Evolutionary conservation across 1,139 yeast genomes (phyloP), one percentile per base, ranked within the genome.

Genomic region (Yamadazyma friedrichii): DNA sequence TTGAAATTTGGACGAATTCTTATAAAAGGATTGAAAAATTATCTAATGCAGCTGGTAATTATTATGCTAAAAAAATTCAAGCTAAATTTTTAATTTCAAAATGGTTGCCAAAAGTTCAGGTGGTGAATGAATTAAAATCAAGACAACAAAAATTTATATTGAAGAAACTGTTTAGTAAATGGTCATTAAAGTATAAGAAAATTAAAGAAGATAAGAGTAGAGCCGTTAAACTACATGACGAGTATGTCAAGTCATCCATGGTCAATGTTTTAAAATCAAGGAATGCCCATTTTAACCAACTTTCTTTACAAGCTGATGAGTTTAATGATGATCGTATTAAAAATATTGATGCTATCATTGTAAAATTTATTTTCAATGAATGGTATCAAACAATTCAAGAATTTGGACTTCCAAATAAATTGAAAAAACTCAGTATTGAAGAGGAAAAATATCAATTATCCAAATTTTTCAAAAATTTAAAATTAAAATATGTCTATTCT

Each of bases 321-420:
- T 41, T 38, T 12, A 31, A 41, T 25, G 17, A 8, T 9, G 6
- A 11, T 4, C 15, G 26, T 2, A 31, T 10, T 5, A 6, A 24
- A 1, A 33, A 16, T 11, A 31, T 15, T 9, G 27, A 37, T 17
- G 5, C 15, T 3, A 16, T 37, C 1, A 20, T 39, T 1, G 3
- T 24, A 6, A 28, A 27, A 8, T 39, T 16, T 8, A 27, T 38
- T 2, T 47, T 48, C 16, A 15, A 43, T n/a, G 40, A 43, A 11
- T 53, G 54, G 55, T 26, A 27, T 9, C 30, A 39, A 3, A 42
- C 35, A 9, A 28, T 44, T 11, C 31, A 28, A 12, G 36, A 41
- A 15, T 24, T 34, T 11, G 40, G 29, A 9, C 16, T 46, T 9
- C 30, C 42, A 3, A 35, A 33, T 2, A 48, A 45, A 30, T 38